Evolutionary conservation across 2,329 filamentous ascomycete species (phyloP).

Genomic region (Xylaria hypoxylon): DNA sequence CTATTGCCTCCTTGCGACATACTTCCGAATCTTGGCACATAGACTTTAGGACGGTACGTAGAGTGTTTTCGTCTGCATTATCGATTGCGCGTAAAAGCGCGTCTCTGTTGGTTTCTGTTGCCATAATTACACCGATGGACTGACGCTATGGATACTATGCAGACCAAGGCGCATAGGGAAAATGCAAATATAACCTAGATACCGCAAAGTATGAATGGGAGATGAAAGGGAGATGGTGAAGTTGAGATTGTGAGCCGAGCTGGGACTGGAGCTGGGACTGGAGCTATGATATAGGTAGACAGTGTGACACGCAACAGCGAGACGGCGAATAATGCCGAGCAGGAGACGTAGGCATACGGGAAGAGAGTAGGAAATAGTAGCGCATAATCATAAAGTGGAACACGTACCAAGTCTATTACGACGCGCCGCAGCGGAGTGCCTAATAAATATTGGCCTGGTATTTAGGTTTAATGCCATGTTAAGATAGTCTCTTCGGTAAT

Average conservation of each 20-base stretch:
- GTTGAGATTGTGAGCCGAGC: not conserved
- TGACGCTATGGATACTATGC: not conserved
- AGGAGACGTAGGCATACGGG: too few species aligned
- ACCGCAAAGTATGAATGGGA: not conserved
- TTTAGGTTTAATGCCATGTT: too few species aligned
- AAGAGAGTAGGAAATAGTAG: too few species aligned
- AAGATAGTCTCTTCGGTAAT: too few species aligned
- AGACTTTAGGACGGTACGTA: constrained; percentile 26
- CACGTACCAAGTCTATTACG: too few species aligned
- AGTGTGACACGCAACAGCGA: too few species aligned
- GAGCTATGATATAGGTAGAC: too few species aligned
- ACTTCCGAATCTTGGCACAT: constrained; percentile 32
- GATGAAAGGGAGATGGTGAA: not conserved
- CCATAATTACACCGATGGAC: not conserved
- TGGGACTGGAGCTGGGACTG: too few species aligned
- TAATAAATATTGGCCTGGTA: too few species aligned
- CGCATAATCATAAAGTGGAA: too few species aligned
- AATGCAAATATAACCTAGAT: not conserved
- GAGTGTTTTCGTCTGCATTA: constrained; percentile 20
- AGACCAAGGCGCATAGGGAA: not conserved
- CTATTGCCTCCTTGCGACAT: constrained; percentile 26
- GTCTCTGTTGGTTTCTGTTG: constrained; percentile 3
- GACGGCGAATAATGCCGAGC: too few species aligned
- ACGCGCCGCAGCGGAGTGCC: too few species aligned
- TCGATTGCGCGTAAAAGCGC: constrained; percentile 20